Evolutionary conservation across 2,329 filamentous ascomycete species (phyloP), one percentile per base, ranked within the genome.

Genomic region (Colletotrichum gigasporum): DNA sequence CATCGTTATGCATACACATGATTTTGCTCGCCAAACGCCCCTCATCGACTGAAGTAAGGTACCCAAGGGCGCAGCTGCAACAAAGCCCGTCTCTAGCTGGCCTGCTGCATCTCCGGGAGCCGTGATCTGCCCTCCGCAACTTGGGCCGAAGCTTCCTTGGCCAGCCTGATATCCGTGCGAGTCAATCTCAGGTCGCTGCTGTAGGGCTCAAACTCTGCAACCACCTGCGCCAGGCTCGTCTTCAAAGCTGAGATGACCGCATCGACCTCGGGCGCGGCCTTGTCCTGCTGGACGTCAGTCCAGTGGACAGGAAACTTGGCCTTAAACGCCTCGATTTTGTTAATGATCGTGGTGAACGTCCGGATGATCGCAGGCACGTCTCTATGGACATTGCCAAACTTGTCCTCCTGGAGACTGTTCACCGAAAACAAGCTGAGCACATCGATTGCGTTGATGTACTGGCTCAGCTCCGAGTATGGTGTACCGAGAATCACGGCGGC

Each of bases 361-460:
- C 90, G 87, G 52, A 97, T 87, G 60, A 97, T 90, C 50, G 79
- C 79, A 1, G 91, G 87, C 2, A 98, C 88, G 68, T 96, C 92
- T 42, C 89, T 84, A 69, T 96, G 91, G n/a, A 96, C 95, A 69
- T 92, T 91, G 12, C 95, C 95, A 72, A 89, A 96, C 47, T 85
- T 85, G 74, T 98, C 95, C 76, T 98, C 94, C 3, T 82, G 81
- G 56, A 97, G 78, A 75, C 91, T 95, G 66, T 86, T 86, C 4
- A 93, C 85, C 0, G 92, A 86, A 26, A 98, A 83, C 51, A 85
- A 83, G 11, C 87, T 88, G 37, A 96, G 79, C 0, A 90, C 86
- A 63, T 89, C 87, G n/a, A 90, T 83, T 2, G 92, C 91, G 73
- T 95, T 89, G 52, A 91, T 78, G 69, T 93, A 90, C 14, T 91